Evolutionary conservation across 2,329 filamentous ascomycete genomes (phyloP).

Genomic region (Pseudogymnoascus sp.): DNA sequence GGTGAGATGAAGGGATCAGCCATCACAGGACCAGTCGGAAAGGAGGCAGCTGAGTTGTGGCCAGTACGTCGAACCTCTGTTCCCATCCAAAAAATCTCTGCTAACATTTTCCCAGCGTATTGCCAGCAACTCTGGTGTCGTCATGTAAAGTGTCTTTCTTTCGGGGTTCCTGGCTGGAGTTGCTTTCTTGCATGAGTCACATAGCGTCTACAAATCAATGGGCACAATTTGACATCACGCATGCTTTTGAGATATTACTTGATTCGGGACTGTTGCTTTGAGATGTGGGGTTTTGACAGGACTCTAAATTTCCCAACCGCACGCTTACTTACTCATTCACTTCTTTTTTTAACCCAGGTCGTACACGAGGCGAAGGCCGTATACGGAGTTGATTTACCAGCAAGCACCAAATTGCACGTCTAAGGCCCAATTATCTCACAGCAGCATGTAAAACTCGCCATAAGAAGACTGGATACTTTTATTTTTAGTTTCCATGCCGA

Average conservation of each 20-base stretch:
- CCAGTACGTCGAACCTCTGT: conserved; percentile 57
- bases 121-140: conserved; percentile 98
- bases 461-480: background rate
- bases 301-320: background rate
- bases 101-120: conserved; percentile 65
- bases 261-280: background rate
- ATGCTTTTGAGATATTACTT: conserved; percentile 7
- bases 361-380: background rate
- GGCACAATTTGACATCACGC: conserved; percentile 9
- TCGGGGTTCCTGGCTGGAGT: conserved; percentile 23
- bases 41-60: conserved; percentile 99
- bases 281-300: background rate
- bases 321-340: background rate
- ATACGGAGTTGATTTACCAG: background rate
- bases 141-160: conserved; percentile 70
- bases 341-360: background rate
- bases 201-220: conserved; percentile 17
- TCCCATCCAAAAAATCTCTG: conserved; percentile 10
- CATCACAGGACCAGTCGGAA: conserved; percentile 97
- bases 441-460: background rate
- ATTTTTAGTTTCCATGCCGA: background rate
- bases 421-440: background rate
- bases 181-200: conserved; percentile 17
- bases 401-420: background rate
- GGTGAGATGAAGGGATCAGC: conserved; percentile 99